Conservation (phyloP, 2,329 filamentous ascomycete genomes). For the Pseudogymnoascus sp. region DNA sequence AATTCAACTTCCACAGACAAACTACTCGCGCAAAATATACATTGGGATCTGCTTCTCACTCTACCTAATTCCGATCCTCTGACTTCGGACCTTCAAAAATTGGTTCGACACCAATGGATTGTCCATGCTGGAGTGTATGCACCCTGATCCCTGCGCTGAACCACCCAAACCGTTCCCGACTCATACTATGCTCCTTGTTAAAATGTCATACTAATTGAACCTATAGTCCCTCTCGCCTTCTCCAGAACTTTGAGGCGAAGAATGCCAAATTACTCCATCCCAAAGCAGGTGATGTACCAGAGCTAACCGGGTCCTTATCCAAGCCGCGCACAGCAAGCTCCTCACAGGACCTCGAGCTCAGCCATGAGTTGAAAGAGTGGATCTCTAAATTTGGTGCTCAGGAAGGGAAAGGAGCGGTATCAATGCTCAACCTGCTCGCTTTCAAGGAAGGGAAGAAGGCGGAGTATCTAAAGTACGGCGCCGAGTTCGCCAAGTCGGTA, state of each 20-base stretch:
- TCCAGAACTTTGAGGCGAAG: slow-evolving; percentile 31
- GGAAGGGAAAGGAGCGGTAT: slow-evolving; percentile 40
- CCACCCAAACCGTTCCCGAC: neutral
- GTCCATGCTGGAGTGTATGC: slow-evolving; percentile 34
- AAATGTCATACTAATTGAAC: neutral
- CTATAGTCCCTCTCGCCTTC: slow-evolving; percentile 32
- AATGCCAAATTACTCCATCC: slow-evolving; percentile 35
- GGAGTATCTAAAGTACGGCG: slow-evolving; percentile 51
- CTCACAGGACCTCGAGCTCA: slow-evolving; percentile 46
- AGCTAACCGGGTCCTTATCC: slow-evolving; percentile 30
- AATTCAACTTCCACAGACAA: slow-evolving; percentile 33
- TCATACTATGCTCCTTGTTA: neutral
- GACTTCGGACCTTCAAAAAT: slow-evolving; percentile 21
- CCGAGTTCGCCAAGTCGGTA: slow-evolving; percentile 42
- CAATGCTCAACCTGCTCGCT: slow-evolving; percentile 57
- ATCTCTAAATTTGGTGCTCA: slow-evolving; percentile 33
- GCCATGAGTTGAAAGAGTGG: slow-evolving; percentile 43
- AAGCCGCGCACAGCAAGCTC: slow-evolving; percentile 30
- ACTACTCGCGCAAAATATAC: slow-evolving; percentile 31
- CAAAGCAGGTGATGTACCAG: slow-evolving; percentile 28
- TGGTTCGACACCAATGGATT: slow-evolving; percentile 30
- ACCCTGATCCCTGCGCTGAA: neutral
- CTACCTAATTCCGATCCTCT: slow-evolving; percentile 28
- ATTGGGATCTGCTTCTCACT: slow-evolving; percentile 44
- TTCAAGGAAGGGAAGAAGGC: slow-evolving; percentile 46